phyloP scores from a whole-genome alignment of 2,329 filamentous ascomycete genomes.

The Xylariaceae sp. region DNA sequence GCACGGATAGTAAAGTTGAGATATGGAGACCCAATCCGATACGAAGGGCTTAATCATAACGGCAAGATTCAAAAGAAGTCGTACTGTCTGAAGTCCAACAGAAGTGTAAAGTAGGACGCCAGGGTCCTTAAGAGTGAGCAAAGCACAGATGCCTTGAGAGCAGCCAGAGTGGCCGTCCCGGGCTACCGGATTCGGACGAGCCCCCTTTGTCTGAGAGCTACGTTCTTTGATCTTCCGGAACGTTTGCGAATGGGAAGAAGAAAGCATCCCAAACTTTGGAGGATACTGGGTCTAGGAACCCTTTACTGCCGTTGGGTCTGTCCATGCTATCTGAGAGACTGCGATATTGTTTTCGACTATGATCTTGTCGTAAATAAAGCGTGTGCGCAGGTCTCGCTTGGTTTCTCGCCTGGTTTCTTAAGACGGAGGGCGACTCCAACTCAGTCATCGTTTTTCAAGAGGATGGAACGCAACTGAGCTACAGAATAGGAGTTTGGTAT shows the following conservation, averaged over 20 bases:
- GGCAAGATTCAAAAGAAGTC: not conserved
- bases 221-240: conserved; percentile 8
- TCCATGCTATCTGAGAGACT: not conserved
- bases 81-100: not conserved
- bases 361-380: not conserved
- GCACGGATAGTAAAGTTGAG: not conserved
- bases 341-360: not conserved
- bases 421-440: not conserved
- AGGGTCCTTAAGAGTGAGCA: conserved; percentile 4
- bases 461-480: too few species aligned
- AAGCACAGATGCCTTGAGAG: conserved; percentile 6
- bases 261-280: not conserved
- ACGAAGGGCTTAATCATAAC: not conserved
- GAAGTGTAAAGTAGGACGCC: not conserved
- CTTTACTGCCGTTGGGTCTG: not conserved
- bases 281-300: not conserved
- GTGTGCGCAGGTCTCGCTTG: not conserved
- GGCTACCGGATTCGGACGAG: conserved; percentile 13
- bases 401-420: not conserved
- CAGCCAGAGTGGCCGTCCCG: not conserved
- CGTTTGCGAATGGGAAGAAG: conserved; percentile 7
- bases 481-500: too few species aligned
- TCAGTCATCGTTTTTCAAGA: not conserved
- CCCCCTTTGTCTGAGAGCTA: conserved; percentile 3
- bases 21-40: not conserved